phyloP scores from a whole-genome alignment of 345 rosid genomes.

The Eucalyptus tenuipes region DNA sequence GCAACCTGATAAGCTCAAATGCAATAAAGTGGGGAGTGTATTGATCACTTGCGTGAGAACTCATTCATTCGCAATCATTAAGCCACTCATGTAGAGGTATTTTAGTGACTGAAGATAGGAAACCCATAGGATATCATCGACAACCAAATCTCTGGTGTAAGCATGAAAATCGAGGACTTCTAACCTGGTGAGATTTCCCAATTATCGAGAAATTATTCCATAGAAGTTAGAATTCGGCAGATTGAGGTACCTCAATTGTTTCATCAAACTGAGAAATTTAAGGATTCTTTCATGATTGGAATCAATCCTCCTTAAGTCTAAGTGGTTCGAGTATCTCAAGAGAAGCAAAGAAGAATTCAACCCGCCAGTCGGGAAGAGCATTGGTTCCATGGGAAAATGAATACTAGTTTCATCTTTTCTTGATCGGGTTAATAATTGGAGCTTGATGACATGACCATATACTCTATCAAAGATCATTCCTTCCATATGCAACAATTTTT shows the following conservation, averaged over 20 bases:
- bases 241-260: neutral
- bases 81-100: neutral
- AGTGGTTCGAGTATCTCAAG: neutral
- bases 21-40: neutral
- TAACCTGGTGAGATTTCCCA: neutral
- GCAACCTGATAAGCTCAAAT: neutral
- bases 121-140: neutral
- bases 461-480: neutral
- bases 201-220: neutral
- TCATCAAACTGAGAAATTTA: neutral
- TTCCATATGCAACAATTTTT: neutral
- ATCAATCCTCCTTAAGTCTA: neutral
- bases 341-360: neutral
- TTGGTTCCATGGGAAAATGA: neutral
- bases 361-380: neutral
- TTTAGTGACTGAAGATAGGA: neutral
- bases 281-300: neutral
- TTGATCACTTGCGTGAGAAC: neutral
- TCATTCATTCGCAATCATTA: neutral
- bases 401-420: neutral
- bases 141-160: rapidly evolving
- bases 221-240: rapidly evolving
- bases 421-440: neutral
- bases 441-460: neutral
- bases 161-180: neutral